Percentiles rank a stretch among this genome's conserved stretches.
Conservation (phyloP, 768 basidiomycete genomes). For the Mrakia gelida region DNA sequence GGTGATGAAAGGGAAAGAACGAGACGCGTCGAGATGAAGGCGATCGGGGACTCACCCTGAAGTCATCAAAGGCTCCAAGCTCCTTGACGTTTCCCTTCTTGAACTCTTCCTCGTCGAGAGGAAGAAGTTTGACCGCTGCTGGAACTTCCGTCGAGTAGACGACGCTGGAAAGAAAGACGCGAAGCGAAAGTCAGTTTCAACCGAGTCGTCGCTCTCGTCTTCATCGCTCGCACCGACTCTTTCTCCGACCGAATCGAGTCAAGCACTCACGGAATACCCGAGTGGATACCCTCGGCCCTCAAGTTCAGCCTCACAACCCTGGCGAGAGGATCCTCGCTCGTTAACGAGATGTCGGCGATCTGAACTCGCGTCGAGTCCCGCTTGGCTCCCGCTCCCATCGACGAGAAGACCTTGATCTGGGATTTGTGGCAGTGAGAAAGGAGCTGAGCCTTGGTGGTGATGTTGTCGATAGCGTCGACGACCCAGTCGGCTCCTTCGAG, state of each 20-base stretch:
- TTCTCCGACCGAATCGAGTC: background rate
- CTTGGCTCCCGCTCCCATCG: slow-evolving; percentile 95
- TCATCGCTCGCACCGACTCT: background rate
- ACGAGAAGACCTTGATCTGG: slow-evolving; percentile 83
- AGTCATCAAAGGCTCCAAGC: slow-evolving; percentile 83
- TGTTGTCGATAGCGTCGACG: slow-evolving; percentile 97
- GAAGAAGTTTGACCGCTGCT: slow-evolving; percentile 77
- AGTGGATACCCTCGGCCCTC: slow-evolving; percentile 42
- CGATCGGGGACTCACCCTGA: slow-evolving; percentile 62
- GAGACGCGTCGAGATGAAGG: background rate
- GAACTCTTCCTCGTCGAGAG: slow-evolving; percentile 87
- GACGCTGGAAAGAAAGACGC: slow-evolving; percentile 64
- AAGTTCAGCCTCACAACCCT: slow-evolving; percentile 74
- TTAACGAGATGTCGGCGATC: slow-evolving; percentile 83
- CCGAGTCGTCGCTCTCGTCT: background rate
- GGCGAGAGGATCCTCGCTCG: slow-evolving; percentile 91
- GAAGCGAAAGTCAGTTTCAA: background rate
- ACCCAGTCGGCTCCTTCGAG: slow-evolving; percentile 91
- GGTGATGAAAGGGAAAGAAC: background rate
- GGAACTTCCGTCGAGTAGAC: slow-evolving; percentile 96
- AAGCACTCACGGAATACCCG: slow-evolving; percentile 49
- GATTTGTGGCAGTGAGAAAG: slow-evolving; percentile 80
- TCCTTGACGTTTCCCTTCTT: slow-evolving; percentile 83
- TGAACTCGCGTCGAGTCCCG: slow-evolving; percentile 91
- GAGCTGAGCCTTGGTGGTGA: slow-evolving; percentile 87